Percentiles rank a stretch among this genome's conserved stretches.
Evolutionary conservation across 176 grass and related monocot genomes (phyloP).

Genomic region (Eleusine coracana): DNA sequence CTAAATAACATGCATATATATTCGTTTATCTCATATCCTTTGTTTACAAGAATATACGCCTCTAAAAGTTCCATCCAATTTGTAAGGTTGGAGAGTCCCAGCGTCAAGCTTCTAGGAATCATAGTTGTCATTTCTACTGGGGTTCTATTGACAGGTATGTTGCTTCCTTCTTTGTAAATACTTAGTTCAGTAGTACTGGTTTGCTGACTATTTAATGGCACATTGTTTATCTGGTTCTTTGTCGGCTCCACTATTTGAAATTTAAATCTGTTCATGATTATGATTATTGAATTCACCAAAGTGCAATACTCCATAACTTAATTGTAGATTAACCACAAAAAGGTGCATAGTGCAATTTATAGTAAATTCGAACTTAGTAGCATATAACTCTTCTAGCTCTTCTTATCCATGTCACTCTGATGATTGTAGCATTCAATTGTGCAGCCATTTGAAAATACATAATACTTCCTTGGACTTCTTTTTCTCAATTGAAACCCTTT

Average conservation of each 20-base stretch:
- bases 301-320: neutral
- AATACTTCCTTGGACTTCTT: slow-evolving; percentile 14
- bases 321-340: neutral
- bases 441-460: slow-evolving; percentile 11
- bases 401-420: slow-evolving; percentile 1
- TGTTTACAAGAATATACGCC: neutral
- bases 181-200: slow-evolving; percentile 8
- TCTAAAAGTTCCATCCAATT: slow-evolving; percentile 38
- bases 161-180: slow-evolving; percentile 18
- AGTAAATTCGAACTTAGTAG: slow-evolving; percentile 11
- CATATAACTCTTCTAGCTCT: neutral
- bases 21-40: neutral
- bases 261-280: slow-evolving; percentile 21
- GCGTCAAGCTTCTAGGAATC: slow-evolving; percentile 93
- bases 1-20: no score
- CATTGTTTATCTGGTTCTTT: slow-evolving; percentile 2
- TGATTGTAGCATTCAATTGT: neutral
- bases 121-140: slow-evolving; percentile 91
- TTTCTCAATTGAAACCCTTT: slow-evolving; percentile 35
- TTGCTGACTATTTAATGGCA: neutral
- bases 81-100: slow-evolving; percentile 93
- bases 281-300: neutral
- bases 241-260: neutral
- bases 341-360: neutral
- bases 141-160: slow-evolving; percentile 88